A percentile compares a stretch with the other conserved stretches of the same genome.
Conservation (phyloP, 768 basidiomycete species). For the Mycena albidolilacea region DNA sequence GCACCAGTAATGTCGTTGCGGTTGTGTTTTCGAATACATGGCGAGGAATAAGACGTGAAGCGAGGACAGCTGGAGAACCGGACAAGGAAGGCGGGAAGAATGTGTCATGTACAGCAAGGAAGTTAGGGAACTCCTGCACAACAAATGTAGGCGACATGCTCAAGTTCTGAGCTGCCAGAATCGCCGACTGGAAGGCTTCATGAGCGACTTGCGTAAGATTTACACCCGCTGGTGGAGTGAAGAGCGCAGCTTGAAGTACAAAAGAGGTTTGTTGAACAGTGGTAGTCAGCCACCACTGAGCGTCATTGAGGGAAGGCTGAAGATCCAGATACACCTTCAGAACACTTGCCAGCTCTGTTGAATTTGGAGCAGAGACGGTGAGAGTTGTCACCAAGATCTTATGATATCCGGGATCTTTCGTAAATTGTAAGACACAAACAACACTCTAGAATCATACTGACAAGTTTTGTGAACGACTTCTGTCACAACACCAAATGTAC, state of each 20-base stretch:
- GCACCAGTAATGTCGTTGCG: conserved; percentile 19
- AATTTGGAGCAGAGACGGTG: conserved; percentile 8
- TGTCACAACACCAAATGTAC: conserved; percentile 55
- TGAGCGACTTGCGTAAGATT: conserved; percentile 16
- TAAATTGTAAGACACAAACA: background rate
- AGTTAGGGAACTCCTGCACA: conserved; percentile 5
- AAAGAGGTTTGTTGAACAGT: conserved; percentile 25
- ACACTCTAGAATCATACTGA: background rate
- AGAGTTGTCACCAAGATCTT: conserved; percentile 14
- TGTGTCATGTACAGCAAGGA: conserved; percentile 19
- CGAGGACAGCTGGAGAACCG: conserved; percentile 7
- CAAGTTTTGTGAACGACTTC: conserved; percentile 42
- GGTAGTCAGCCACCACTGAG: conserved; percentile 28
- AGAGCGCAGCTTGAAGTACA: conserved; percentile 19
- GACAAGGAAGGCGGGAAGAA: conserved; percentile 3
- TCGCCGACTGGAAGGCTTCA: conserved; percentile 8
- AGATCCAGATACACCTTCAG: conserved; percentile 17
- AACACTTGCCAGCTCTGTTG: conserved; percentile 12
- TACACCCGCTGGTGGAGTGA: conserved; percentile 13
- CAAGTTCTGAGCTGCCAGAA: conserved; percentile 15
- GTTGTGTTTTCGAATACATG: conserved; percentile 27
- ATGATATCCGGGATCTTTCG: conserved; percentile 12
- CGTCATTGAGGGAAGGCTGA: conserved; percentile 26
- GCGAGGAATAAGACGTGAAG: conserved; percentile 28
- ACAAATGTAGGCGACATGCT: background rate